Evolutionary conservation across 23 red algal species (phyloP).

Genomic region (Chondrus crispus): DNA sequence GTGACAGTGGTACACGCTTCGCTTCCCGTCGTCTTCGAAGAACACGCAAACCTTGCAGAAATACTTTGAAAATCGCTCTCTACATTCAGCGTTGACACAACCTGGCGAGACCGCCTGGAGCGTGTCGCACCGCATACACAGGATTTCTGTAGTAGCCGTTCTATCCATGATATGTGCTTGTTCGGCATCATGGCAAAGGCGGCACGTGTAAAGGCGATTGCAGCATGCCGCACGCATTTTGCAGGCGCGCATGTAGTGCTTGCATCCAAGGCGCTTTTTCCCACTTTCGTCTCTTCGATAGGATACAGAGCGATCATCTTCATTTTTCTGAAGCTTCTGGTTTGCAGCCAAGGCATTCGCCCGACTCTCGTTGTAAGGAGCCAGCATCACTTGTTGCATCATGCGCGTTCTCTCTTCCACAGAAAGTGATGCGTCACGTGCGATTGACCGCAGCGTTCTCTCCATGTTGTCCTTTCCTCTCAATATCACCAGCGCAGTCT

Average conservation of each 20-base stretch:
- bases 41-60: slow-evolving; percentile 88
- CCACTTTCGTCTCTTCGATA: slow-evolving; percentile 24
- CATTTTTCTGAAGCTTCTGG: not conserved
- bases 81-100: slow-evolving; percentile 68
- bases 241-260: slow-evolving; percentile 78
- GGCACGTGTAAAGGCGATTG: slow-evolving; percentile 78
- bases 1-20: slow-evolving; percentile 92
- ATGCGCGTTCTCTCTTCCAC: slow-evolving; percentile 67
- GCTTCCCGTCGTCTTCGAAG: slow-evolving; percentile 73
- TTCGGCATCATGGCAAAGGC: slow-evolving; percentile 93
- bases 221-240: slow-evolving; percentile 86
- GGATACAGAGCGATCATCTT: slow-evolving; percentile 3
- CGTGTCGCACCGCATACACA: slow-evolving; percentile 85
- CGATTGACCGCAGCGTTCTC: slow-evolving; percentile 84
- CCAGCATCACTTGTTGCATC: slow-evolving; percentile 95
- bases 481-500: slow-evolving; percentile 59
- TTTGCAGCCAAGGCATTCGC: not conserved
- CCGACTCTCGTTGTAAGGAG: slow-evolving; percentile 56
- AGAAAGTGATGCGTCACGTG: slow-evolving; percentile 68
- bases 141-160: slow-evolving; percentile 77
- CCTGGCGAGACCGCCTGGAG: slow-evolving; percentile 62
- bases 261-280: slow-evolving; percentile 58
- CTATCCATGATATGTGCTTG: slow-evolving; percentile 87
- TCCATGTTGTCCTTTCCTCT: slow-evolving; percentile 84
- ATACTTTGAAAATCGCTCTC: slow-evolving; percentile 74